phyloP scores from a whole-genome alignment of 176 grass and related monocot species.

The Panicum miliaceum region DNA sequence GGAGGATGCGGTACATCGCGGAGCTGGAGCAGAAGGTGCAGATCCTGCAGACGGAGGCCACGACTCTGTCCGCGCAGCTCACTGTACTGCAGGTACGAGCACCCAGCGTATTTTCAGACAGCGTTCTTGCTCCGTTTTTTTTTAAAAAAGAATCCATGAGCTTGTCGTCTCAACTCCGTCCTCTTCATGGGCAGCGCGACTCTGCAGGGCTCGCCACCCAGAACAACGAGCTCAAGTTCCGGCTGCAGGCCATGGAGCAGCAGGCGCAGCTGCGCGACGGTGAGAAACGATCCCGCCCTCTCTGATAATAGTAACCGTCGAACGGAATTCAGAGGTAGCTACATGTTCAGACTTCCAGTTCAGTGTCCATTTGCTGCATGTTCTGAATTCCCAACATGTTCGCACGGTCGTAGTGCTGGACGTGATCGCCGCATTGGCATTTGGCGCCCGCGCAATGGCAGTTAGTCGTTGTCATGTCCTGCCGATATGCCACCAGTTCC shows the following conservation, averaged over 20 bases:
- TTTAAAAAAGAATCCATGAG: neutral
- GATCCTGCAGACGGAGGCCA: constrained; percentile 85
- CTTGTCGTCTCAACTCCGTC: neutral
- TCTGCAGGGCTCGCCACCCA: constrained; percentile 63
- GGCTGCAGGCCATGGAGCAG: constrained; percentile 97
- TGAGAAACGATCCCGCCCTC: constrained; percentile 40
- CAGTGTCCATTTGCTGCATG: neutral
- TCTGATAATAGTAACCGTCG: neutral
- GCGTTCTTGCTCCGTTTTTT: neutral
- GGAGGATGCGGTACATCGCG: constrained; percentile 83
- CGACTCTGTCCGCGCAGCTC: constrained; percentile 83
- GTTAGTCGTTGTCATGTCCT: constrained; percentile 43
- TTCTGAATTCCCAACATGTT: neutral
- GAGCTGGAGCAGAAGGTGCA: constrained; percentile 98
- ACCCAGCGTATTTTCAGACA: neutral
- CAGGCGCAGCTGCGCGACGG: constrained; percentile 90
- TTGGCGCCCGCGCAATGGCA: constrained; percentile 28
- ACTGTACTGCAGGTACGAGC: constrained; percentile 72
- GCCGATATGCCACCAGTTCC: constrained; percentile 20
- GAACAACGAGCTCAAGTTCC: constrained; percentile 93
- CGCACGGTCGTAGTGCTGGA: neutral
- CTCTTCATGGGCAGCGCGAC: constrained; percentile 57
- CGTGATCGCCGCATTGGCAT: constrained; percentile 29
- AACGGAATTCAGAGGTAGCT: neutral
- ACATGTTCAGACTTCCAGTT: neutral